These are phyloP conservation scores for Jackrogersella multiformis DNA, from an alignment of 495 filamentous ascomycete species.

Conservation along the genomic window DNA sequence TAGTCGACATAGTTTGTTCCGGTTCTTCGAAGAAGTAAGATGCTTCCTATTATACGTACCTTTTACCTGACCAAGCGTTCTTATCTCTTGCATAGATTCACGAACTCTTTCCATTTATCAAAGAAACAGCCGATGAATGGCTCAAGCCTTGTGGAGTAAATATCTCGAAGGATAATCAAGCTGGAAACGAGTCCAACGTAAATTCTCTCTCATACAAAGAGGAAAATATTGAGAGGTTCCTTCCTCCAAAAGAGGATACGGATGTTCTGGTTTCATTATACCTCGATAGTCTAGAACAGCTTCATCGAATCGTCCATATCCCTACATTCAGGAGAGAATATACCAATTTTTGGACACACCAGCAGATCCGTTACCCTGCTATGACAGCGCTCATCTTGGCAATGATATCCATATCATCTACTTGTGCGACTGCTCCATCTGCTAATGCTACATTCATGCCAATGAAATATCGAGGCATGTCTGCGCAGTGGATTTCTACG, in stretches of 20 bases:
- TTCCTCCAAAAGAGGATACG: slow-evolving; percentile 50
- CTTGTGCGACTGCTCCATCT: slow-evolving; percentile 48
- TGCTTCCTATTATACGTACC: too few species aligned
- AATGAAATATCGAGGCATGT: slow-evolving; percentile 32
- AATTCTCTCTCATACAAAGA: slow-evolving; percentile 45
- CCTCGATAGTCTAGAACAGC: slow-evolving; percentile 57
- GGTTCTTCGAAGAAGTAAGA: slow-evolving; percentile 41
- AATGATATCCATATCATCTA: slow-evolving; percentile 52
- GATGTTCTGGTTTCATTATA: slow-evolving; percentile 53
- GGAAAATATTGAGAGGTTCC: slow-evolving; percentile 47
- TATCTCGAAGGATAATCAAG: slow-evolving; percentile 49
- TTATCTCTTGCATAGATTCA: slow-evolving; percentile 42
- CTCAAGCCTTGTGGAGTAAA: slow-evolving; percentile 51
- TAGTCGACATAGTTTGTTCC: slow-evolving; percentile 36
- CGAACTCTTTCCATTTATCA: slow-evolving; percentile 57
- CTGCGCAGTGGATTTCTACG: slow-evolving; percentile 52
- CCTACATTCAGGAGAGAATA: slow-evolving; percentile 57
- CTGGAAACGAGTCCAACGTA: slow-evolving; percentile 41
- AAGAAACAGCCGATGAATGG: slow-evolving; percentile 56
- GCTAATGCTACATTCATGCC: slow-evolving; percentile 11
- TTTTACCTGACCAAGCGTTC: too few species aligned
- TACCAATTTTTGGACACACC: slow-evolving; percentile 53
- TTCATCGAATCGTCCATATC: slow-evolving; percentile 59
- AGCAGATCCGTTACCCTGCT: slow-evolving; percentile 44
- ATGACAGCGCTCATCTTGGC: slow-evolving; percentile 55